A percentile compares a stretch with the other conserved stretches of the same genome.
Conservation (phyloP, 169 alveolate species). For the Cyclospora cayetanensis region DNA sequence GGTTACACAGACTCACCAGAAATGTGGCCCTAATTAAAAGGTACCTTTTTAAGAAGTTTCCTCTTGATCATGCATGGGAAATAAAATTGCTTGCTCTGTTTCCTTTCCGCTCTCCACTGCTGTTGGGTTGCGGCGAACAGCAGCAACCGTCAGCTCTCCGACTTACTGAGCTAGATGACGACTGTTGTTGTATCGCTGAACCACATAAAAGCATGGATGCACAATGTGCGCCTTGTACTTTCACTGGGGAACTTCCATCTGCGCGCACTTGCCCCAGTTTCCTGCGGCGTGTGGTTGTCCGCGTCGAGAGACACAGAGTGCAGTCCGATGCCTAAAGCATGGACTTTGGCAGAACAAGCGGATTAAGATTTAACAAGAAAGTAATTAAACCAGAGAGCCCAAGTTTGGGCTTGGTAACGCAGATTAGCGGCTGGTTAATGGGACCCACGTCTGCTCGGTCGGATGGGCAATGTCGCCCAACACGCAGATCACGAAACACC, state of each 20-base stretch:
- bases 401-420: background rate
- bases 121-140: background rate
- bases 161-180: background rate
- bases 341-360: background rate
- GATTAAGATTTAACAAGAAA: background rate
- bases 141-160: background rate
- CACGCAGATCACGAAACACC: slow-evolving; percentile 2
- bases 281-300: slow-evolving; percentile 23
- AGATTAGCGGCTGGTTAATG: background rate
- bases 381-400: background rate
- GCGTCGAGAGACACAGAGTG: background rate
- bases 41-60: background rate
- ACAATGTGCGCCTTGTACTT: slow-evolving; percentile 17
- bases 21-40: background rate
- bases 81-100: background rate
- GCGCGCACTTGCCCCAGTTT: slow-evolving; percentile 1
- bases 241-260: slow-evolving; percentile 14
- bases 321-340: background rate
- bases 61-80: background rate
- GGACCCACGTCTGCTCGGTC: background rate
- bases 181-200: no score
- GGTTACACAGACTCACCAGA: background rate
- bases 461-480: background rate
- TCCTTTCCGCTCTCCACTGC: background rate
- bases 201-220: background rate